These are phyloP conservation scores for Sporothrix euskadiensis DNA, from an alignment of 2,329 filamentous ascomycete species.

Conservation along the genomic window DNA sequence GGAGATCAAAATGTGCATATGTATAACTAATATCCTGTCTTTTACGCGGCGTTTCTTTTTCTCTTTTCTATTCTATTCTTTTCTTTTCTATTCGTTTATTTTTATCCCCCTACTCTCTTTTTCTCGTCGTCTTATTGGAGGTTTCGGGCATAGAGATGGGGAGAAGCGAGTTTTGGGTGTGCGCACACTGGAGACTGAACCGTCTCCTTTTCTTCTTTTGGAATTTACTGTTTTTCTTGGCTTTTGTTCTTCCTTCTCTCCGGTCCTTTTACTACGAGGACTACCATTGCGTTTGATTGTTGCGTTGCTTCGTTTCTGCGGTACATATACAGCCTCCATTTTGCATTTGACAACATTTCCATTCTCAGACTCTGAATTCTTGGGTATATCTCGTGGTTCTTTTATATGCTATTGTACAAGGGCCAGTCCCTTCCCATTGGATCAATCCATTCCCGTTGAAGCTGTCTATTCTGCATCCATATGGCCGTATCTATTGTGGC, in stretches of 20 bases:
- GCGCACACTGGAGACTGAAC: not conserved
- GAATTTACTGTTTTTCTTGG: not conserved
- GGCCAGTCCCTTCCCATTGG: too few relatives aligned
- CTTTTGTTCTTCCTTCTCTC: not conserved
- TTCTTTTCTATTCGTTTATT: not conserved
- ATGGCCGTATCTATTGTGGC: not conserved
- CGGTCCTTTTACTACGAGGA: not conserved
- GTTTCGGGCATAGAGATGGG: constrained; percentile 8
- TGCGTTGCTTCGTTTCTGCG: not conserved
- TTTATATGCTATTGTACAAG: not conserved
- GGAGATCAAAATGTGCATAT: constrained; percentile 5
- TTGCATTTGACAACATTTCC: not conserved
- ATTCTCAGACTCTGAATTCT: not conserved
- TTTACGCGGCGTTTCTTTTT: not conserved
- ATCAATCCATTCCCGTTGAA: not conserved
- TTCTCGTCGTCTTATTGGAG: not conserved
- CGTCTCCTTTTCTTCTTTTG: not conserved
- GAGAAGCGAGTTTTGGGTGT: not conserved
- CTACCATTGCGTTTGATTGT: not conserved
- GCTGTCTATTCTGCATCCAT: not conserved
- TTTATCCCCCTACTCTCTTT: not conserved
- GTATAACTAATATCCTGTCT: constrained; percentile 17
- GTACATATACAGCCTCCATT: not conserved
- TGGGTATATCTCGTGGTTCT: not conserved
- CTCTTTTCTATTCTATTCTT: not conserved